These are phyloP conservation scores for Kazachstania psychrophila DNA, from an alignment of 805 yeast species.

Conservation along the genomic window DNA sequence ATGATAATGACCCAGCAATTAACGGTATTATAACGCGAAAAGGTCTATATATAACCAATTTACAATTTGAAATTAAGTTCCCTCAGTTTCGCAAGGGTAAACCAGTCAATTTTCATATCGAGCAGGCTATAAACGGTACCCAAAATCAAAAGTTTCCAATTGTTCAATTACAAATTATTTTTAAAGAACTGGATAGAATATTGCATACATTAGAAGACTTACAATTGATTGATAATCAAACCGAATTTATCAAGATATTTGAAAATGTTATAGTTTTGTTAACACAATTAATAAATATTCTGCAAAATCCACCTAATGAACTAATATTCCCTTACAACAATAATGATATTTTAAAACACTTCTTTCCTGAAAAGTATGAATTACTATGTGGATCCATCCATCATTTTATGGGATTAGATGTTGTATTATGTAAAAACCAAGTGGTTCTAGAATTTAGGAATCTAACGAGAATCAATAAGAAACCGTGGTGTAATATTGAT, in stretches of 20 bases:
- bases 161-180: conserved; percentile 29
- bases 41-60: conserved; percentile 43
- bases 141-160: conserved; percentile 33
- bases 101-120: conserved; percentile 31
- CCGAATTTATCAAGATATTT: conserved; percentile 19
- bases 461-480: conserved; percentile 39
- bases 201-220: conserved; percentile 35
- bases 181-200: conserved; percentile 15
- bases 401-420: conserved; percentile 42
- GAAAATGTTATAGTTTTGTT: conserved; percentile 15
- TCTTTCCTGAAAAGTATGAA: conserved; percentile 31
- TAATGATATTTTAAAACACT: conserved; percentile 36
- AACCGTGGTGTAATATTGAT: conserved; percentile 56
- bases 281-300: conserved; percentile 15
- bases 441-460: conserved; percentile 50
- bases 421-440: conserved; percentile 54
- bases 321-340: conserved; percentile 52
- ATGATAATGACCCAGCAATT: conserved; percentile 22
- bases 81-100: conserved; percentile 35
- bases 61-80: conserved; percentile 34
- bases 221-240: conserved; percentile 33
- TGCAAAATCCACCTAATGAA: conserved; percentile 45
- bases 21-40: conserved; percentile 54
- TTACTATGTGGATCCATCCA: conserved; percentile 26
- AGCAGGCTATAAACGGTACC: conserved; percentile 4